Evolutionary conservation across 148 eudicot species (phyloP), one percentile per base, ranked within the genome.

Genomic region (Euryodendron excelsum): DNA sequence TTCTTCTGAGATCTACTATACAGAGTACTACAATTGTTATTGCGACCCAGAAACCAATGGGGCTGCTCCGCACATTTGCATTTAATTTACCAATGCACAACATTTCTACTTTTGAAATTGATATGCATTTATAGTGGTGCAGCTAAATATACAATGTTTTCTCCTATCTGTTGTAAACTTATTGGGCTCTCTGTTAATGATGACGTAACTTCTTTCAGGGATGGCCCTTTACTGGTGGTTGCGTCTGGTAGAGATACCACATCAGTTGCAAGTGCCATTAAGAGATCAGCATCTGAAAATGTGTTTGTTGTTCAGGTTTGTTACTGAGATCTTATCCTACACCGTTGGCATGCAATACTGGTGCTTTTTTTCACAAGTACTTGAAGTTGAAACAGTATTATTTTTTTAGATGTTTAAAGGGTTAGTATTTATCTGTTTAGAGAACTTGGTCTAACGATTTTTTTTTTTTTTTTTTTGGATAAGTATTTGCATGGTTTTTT

Each of bases 191-290:
- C 28, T 70, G 17, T 28, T 20, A 58, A 23, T 23, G 8, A 63
- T 64, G 7, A 13, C 6, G 1, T 14, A 9, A 34, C 37, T 52
- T 72, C 28, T 75, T 85, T 39, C 88, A 96, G 99, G 89, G 99
- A 96, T 77, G 99, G 99, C 45, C 99, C 99, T 71, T 84, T 96
- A 45, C 84, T 96, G 83, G 93, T 96, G 31, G 91, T 96, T 78
- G 99, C 99, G 76, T 96, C 94, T 79, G 99, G 99, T 59, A 93
- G 99, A 87, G 98, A 96, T 83, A 96, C 99, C 48, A 86, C 90
- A 79, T 91, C 99, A 60, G 75, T 84, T 78, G 90, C 98, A 73
- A 93, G 99, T 89, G 89, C 98, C 31, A 88, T 96, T 78, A 96
- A 88, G 80, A 88, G 84, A 79, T 76, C 93, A 83, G 98, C 98